Conservation (phyloP, 495 filamentous ascomycete genomes). For the Daldinia bambusicola region DNA sequence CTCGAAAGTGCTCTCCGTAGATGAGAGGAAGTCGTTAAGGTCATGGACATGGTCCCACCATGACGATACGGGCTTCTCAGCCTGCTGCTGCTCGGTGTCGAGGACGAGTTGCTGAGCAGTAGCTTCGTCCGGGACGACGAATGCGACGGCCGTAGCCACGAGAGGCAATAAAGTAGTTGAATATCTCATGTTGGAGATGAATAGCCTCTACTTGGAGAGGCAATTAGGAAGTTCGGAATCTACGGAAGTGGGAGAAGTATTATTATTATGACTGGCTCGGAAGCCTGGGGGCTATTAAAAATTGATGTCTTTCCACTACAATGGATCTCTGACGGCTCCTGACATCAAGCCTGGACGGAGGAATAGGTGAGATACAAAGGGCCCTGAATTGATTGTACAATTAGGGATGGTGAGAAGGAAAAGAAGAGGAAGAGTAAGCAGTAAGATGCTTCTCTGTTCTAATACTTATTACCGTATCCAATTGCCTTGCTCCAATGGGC, state of each 20-base stretch:
- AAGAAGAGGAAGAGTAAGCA: neutral
- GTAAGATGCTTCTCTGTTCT: neutral
- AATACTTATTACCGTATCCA: neutral
- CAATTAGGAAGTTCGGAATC: slow-evolving; percentile 19
- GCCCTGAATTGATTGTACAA: neutral
- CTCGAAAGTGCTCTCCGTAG: slow-evolving; percentile 54
- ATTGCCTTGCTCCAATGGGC: neutral
- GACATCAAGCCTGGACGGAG: slow-evolving; percentile 26
- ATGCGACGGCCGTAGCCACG: slow-evolving; percentile 62
- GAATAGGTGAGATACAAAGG: slow-evolving; percentile 14
- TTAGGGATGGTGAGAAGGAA: neutral
- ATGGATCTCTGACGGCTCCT: slow-evolving; percentile 14
- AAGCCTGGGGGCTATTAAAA: slow-evolving; percentile 16
- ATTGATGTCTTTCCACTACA: slow-evolving; percentile 2
- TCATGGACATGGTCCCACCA: slow-evolving; percentile 19
- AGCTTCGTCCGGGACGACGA: slow-evolving; percentile 68
- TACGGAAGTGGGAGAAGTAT: slow-evolving; percentile 32
- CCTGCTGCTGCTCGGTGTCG: slow-evolving; percentile 28
- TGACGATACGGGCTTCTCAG: slow-evolving; percentile 37
- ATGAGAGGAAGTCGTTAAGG: slow-evolving; percentile 48
- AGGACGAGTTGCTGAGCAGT: slow-evolving; percentile 50
- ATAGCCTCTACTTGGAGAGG: neutral
- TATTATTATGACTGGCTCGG: neutral
- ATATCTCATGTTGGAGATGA: slow-evolving; percentile 52
- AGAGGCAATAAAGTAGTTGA: slow-evolving; percentile 60